Evolutionary conservation across 2,329 filamentous ascomycete species (phyloP), one percentile per base, ranked within the genome.

Genomic region (Dryadomyces quercus-mongolicae): DNA sequence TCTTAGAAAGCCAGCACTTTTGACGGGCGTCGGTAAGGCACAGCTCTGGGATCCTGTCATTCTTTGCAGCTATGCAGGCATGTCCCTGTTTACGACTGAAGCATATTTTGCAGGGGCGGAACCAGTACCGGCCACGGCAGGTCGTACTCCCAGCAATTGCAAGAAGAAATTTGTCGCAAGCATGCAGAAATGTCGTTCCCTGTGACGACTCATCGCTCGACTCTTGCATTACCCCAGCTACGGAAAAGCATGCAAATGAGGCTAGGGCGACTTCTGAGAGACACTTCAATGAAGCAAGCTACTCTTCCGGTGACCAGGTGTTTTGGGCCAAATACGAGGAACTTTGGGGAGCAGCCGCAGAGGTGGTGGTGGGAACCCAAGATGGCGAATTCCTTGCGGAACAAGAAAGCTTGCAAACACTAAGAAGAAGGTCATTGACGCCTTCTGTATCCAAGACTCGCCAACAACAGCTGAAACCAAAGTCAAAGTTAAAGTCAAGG

Each of bases 1-100:
- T 34, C 34, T 20, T 38, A 16, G 12, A 16, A 20, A 20, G 31
- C 5, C 25, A 12, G n/a, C n/a, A n/a, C 2, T 3, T 36, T 34
- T 20, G 16, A n/a, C 25, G 20, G 5, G 10, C 16, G 22, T 12
- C 20, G 2, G n/a, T 31, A 4, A 40, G 15, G 36, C 36, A 40
- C 36, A 12, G 36, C 10, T 43, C 20, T n/a, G 38, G 38, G 18
- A 31, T 16, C 9, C 15, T 36, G 18, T 20, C 20, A 16, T 36
- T 38, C 2, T 36, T 21, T 13, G 18, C 16, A 36, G 40, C 15
- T 2, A 60, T 60, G 58, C 58, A 57, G 53, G 16, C 42, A 15
- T 58, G 56, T 21, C 55, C 54, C 2, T 58, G 55, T 13, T 13
- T 50, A 2, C 55, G 57, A 7, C 42, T 58, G 52, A 54, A 54